Evolutionary conservation across 768 basidiomycete species (phyloP).

Genomic region (Russula abietina): DNA sequence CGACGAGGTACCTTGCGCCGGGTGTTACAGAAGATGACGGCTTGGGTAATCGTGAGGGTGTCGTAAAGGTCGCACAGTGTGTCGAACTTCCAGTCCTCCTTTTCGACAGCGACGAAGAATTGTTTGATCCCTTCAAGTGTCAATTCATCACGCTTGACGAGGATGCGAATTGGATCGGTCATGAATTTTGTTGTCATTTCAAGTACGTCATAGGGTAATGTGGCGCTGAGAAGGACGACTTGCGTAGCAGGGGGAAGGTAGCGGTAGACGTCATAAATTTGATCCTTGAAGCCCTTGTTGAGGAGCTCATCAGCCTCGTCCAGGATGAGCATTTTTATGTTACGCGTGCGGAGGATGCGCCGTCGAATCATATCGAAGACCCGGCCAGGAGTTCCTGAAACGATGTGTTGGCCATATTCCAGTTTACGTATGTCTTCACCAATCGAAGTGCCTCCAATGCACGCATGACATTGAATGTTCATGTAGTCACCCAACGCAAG

Average conservation of each 20-base stretch:
- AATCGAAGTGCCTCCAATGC: constrained; percentile 95
- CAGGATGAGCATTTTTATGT: constrained; percentile 96
- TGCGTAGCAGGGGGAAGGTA: constrained; percentile 96
- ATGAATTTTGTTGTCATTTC: constrained; percentile 99
- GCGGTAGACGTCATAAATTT: constrained; percentile 98
- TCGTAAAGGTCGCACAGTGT: constrained; percentile 97
- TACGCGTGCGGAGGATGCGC: constrained; percentile 85
- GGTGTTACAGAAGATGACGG: constrained; percentile 99
- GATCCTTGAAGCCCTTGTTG: constrained; percentile 98
- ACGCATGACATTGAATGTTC: constrained; percentile 98
- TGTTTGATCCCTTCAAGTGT: constrained; percentile 95
- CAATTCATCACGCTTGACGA: constrained; percentile 98
- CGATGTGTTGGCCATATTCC: constrained; percentile 95
- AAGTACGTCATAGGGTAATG: constrained; percentile 91
- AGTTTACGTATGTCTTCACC: constrained; percentile 97
- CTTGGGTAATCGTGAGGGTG: constrained; percentile 97
- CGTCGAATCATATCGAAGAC: constrained; percentile 99
- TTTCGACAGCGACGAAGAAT: constrained; percentile 97
- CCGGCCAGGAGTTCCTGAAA: constrained; percentile 94
- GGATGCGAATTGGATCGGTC: constrained; percentile 96
- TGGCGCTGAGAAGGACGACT: constrained; percentile 93
- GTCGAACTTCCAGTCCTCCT: constrained; percentile 99
- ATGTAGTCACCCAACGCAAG: constrained; percentile 97
- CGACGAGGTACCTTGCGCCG: constrained; percentile 73
- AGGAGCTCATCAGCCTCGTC: constrained; percentile 96